phyloP scores from a whole-genome alignment of 2,329 filamentous ascomycete species.

The Anthostomella pinea region DNA sequence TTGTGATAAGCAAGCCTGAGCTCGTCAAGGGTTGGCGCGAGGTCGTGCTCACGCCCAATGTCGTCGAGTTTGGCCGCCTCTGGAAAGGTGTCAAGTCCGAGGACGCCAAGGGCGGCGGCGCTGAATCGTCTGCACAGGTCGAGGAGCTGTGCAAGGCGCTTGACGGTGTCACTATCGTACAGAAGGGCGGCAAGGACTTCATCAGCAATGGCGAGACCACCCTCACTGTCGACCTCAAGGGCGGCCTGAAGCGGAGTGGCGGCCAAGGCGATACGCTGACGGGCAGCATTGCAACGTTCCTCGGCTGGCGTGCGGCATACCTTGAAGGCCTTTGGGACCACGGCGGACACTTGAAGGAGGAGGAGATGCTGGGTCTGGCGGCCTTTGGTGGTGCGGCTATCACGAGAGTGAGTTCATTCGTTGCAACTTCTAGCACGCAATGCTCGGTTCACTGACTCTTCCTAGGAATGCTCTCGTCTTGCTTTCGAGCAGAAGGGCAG shows the following conservation, averaged over 20 bases:
- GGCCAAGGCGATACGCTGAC: constrained; percentile 96
- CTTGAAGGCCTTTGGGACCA: constrained; percentile 76
- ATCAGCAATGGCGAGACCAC: constrained; percentile 78
- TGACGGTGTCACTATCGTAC: constrained; percentile 84
- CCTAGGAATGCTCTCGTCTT: constrained; percentile 75
- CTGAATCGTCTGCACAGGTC: constrained; percentile 48
- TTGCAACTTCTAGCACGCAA: neutral
- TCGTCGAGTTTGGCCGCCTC: constrained; percentile 84
- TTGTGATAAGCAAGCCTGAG: constrained; percentile 73
- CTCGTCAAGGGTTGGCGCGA: constrained; percentile 77
- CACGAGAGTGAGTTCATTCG: constrained; percentile 62
- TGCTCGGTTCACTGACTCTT: neutral
- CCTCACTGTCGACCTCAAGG: constrained; percentile 72
- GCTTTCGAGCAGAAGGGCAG: constrained; percentile 85
- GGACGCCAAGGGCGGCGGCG: constrained; percentile 31
- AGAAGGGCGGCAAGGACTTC: constrained; percentile 81
- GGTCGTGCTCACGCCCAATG: constrained; percentile 90
- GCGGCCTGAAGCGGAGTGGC: constrained; percentile 85
- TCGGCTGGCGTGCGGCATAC: constrained; percentile 88
- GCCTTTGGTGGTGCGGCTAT: constrained; percentile 85
- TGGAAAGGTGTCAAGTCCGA: constrained; percentile 68
- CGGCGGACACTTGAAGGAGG: constrained; percentile 44
- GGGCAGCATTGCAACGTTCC: constrained; percentile 80
- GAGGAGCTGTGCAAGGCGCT: constrained; percentile 69
- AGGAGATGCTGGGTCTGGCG: constrained; percentile 69